phyloP scores from a whole-genome alignment of 2,329 filamentous ascomycete species.

The Sphaerulina populicola region DNA sequence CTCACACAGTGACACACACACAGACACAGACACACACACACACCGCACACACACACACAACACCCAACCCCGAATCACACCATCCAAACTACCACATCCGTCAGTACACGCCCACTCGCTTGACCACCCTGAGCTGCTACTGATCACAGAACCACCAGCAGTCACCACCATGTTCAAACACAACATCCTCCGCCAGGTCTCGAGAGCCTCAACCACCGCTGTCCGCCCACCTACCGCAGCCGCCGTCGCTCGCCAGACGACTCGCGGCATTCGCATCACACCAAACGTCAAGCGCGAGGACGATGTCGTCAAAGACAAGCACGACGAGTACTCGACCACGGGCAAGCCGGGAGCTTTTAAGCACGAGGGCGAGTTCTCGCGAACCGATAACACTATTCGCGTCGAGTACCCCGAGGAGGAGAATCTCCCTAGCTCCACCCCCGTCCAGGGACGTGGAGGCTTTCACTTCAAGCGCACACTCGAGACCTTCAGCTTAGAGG shows the following conservation, averaged over 20 bases:
- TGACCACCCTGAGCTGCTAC: background rate
- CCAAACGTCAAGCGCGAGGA: slow-evolving; percentile 20
- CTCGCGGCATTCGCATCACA: slow-evolving; percentile 20
- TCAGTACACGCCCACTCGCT: background rate
- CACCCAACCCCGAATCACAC: too few relatives aligned
- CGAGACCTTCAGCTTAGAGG: slow-evolving; percentile 76
- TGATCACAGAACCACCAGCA: background rate
- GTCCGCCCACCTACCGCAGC: slow-evolving; percentile 21
- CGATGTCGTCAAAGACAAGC: slow-evolving; percentile 25
- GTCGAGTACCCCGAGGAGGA: slow-evolving; percentile 75
- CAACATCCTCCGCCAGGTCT: slow-evolving; percentile 29
- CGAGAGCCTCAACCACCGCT: slow-evolving; percentile 28
- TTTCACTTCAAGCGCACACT: slow-evolving; percentile 79
- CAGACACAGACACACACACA: background rate
- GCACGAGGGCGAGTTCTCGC: slow-evolving; percentile 62
- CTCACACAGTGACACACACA: background rate
- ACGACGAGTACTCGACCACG: slow-evolving; percentile 29
- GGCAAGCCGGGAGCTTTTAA: slow-evolving; percentile 32
- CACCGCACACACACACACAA: background rate
- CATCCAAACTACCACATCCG: too few relatives aligned
- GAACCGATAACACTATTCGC: slow-evolving; percentile 69
- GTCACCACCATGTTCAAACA: slow-evolving; percentile 27
- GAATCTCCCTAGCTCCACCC: slow-evolving; percentile 61
- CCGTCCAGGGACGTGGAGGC: slow-evolving; percentile 67
- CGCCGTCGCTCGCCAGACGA: slow-evolving; percentile 19